Evolutionary conservation across 2,329 filamentous ascomycete genomes (phyloP).

Genomic region (Pseudogymnoascus destructans): DNA sequence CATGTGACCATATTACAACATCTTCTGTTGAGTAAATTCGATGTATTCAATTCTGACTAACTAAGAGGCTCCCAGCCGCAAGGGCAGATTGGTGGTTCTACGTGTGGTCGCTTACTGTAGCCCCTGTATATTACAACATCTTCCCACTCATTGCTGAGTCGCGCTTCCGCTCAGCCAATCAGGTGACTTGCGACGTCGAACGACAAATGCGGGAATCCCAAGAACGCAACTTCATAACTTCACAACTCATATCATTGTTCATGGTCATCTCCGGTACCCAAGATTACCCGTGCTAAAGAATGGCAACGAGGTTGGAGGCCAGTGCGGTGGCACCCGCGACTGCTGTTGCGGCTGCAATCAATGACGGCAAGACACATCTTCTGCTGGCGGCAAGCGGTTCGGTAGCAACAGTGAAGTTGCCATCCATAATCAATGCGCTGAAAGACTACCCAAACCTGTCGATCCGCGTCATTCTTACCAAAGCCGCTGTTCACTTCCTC

Average conservation of each 20-base stretch:
- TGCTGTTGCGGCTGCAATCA: constrained; percentile 10
- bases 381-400: constrained; percentile 56
- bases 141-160: background rate
- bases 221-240: background rate
- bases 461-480: constrained; percentile 74
- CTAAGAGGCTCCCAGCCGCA: no score
- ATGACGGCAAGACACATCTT: constrained; percentile 44
- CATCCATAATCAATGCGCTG: constrained; percentile 49
- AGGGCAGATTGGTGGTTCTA: no score
- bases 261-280: background rate
- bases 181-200: background rate
- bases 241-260: background rate
- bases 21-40: no score
- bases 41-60: no score
- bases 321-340: background rate
- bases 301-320: background rate
- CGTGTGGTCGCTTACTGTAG: no score
- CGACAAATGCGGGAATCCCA: background rate
- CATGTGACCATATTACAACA: no score
- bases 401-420: constrained; percentile 81
- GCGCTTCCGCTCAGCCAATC: background rate
- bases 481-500: constrained; percentile 62
- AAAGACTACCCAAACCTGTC: constrained; percentile 40
- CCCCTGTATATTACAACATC: no score
- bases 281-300: background rate